These are phyloP conservation scores for Cystobasidium slooffiae DNA, from an alignment of 1,284 basidiomycete species.

Conservation along the genomic window DNA sequence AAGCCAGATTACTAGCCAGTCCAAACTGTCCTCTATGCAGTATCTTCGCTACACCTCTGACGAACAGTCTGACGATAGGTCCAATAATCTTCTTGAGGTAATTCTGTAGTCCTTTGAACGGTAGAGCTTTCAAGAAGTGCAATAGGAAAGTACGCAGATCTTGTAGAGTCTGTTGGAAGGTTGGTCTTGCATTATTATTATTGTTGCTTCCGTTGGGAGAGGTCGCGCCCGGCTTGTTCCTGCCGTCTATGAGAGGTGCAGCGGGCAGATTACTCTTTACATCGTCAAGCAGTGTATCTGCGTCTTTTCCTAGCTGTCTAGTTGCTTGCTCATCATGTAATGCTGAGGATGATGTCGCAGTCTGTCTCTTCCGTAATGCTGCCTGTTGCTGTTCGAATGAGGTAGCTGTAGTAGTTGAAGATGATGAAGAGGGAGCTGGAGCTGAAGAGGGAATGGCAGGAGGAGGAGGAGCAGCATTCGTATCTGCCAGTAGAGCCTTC, in stretches of 20 bases:
- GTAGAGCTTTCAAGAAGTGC: constrained; percentile 49
- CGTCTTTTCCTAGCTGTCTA: not conserved
- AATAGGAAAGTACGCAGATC: constrained; percentile 49
- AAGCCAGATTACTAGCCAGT: constrained; percentile 42
- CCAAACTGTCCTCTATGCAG: constrained; percentile 48
- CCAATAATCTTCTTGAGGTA: constrained; percentile 48
- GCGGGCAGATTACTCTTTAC: not conserved
- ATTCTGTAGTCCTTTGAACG: constrained; percentile 48
- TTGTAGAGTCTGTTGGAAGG: constrained; percentile 45
- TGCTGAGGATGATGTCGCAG: not conserved
- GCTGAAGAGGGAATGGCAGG: not conserved
- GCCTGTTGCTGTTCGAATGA: constrained; percentile 20
- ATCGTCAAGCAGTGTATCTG: not conserved
- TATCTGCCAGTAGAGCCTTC: constrained; percentile 38
- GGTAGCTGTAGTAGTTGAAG: not conserved
- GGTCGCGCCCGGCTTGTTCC: not conserved
- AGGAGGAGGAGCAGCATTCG: constrained; percentile 38
- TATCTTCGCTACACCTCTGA: constrained; percentile 48
- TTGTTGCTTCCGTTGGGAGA: not conserved
- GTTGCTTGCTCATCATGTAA: constrained; percentile 2
- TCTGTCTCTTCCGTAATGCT: not conserved
- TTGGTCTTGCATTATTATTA: constrained; percentile 1
- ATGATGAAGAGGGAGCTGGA: not conserved
- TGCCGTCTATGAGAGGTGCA: not conserved
- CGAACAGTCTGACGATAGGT: constrained; percentile 46